phyloP scores from a whole-genome alignment of 768 basidiomycete genomes.

The Auricularia sp. region DNA sequence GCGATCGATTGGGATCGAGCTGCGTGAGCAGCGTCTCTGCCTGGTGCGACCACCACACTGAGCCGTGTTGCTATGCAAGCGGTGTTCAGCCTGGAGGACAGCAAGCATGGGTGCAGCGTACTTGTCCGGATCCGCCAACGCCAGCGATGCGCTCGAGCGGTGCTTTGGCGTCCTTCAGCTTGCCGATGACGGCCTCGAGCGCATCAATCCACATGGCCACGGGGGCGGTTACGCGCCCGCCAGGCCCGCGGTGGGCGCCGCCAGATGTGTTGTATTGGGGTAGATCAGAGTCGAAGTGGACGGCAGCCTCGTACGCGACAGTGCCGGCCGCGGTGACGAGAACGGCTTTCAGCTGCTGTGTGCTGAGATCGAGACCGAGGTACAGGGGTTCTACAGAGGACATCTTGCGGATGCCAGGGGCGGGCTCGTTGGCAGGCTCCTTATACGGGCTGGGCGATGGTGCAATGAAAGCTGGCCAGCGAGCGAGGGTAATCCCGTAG shows the following conservation, averaged over 20 bases:
- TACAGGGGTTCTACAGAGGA: conserved; percentile 28
- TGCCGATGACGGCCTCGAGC: conserved; percentile 63
- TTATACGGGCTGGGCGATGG: no score
- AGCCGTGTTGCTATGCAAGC: conserved; percentile 64
- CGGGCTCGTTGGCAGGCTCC: no score
- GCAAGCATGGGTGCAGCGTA: conserved; percentile 18
- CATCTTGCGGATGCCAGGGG: no score
- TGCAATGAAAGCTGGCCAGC: no score
- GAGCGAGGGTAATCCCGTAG: no score
- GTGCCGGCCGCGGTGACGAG: conserved; percentile 47
- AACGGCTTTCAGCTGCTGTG: conserved; percentile 75
- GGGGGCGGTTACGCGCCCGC: conserved; percentile 71
- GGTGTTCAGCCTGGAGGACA: no score
- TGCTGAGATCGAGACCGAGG: conserved; percentile 80
- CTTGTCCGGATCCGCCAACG: conserved; percentile 74
- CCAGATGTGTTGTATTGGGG: conserved; percentile 56
- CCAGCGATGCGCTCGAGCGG: conserved; percentile 48
- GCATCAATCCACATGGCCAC: conserved; percentile 82
- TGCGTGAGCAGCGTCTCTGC: conserved; percentile 51
- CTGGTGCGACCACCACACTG: conserved; percentile 66
- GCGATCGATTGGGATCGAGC: conserved; percentile 22
- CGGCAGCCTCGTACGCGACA: conserved; percentile 57
- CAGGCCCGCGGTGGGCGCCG: conserved; percentile 55
- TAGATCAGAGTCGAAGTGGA: conserved; percentile 75
- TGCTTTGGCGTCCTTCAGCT: conserved; percentile 49